Evolutionary conservation across 331 rosid species (phyloP), one percentile per base, ranked within the genome.

Genomic region (Pyracantha coccinea): DNA sequence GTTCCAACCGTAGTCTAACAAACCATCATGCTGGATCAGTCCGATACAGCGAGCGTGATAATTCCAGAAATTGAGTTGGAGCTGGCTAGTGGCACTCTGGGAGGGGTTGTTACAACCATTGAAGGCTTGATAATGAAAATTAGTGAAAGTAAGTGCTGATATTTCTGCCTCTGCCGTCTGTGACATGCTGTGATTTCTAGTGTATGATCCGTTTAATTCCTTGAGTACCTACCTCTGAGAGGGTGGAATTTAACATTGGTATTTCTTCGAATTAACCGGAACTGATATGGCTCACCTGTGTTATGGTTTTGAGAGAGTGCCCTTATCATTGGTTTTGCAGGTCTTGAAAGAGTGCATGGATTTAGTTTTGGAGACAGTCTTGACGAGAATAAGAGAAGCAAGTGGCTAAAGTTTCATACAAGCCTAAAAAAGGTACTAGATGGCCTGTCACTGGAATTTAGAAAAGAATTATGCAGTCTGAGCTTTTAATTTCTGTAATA

Each of bases 351-450:
- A 82, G 89, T 95, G 69, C 99, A 92, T 58, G 99, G 99, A 38
- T 95, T 89, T 85, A 85, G 92, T 62, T 89, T 90, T 41, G 97
- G 99, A 64, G 99, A 95, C 70, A 90, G 97, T 86, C 92, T 92
- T 81, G 97, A 89, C 8, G 91, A 90, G 74, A 0, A 81, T 57
- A 90, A 71, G 76, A 89, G 41, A 69, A 88, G 69, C 90, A 95
- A 90, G 81, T 95, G 99, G 99, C 44, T 81, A 62, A 90, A 83
- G 57, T 95, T 95, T 31, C 81, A 72, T 61, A 78, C 82, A 75
- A 87, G 86, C 75, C 87, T 95, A 57, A 82, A 74, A 63, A 90
- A 92, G 99, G 99, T 95, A 88, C 68, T 52, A 6, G 72, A 65
- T 55, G 71, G 28, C 27, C 58, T 33, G 1, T 59, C 6, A 60